Conservation (phyloP, 2,329 filamentous ascomycete species). For the Diaporthe citrichinensis region DNA sequence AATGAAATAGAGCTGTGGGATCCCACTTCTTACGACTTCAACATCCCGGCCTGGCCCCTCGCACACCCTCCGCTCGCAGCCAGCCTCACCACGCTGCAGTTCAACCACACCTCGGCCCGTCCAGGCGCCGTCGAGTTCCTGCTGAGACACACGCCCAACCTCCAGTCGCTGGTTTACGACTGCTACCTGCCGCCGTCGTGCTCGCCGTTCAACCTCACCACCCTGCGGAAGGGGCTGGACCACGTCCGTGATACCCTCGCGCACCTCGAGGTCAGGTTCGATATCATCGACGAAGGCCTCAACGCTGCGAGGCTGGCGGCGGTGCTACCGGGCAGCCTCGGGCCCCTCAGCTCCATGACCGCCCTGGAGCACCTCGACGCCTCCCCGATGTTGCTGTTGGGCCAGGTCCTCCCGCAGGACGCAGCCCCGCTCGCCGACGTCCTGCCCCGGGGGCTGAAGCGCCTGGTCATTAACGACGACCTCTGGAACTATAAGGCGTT, state of each 20-base stretch:
- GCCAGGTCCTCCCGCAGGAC: background rate
- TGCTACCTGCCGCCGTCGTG: background rate
- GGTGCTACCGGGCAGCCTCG: background rate
- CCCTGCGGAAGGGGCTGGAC: background rate
- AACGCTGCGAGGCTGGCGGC: background rate
- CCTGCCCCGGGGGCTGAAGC: background rate
- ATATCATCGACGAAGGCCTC: background rate
- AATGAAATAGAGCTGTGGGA: background rate
- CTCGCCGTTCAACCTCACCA: fast-evolving
- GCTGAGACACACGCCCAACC: background rate
- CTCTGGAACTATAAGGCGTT: too few relatives aligned
- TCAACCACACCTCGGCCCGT: background rate
- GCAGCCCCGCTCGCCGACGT: background rate
- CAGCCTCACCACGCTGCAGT: background rate
- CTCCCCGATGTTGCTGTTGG: background rate
- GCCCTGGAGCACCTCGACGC: background rate
- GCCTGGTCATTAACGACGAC: background rate
- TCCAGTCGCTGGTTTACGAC: background rate
- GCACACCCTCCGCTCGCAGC: background rate
- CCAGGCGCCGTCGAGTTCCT: background rate
- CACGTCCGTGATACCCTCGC: background rate
- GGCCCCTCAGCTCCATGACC: background rate
- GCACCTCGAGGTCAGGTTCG: background rate
- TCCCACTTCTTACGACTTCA: background rate
- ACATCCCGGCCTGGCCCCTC: background rate